Evolutionary conservation across 208 protist genomes (phyloP).

Genomic region (Leishmania mexicana): DNA sequence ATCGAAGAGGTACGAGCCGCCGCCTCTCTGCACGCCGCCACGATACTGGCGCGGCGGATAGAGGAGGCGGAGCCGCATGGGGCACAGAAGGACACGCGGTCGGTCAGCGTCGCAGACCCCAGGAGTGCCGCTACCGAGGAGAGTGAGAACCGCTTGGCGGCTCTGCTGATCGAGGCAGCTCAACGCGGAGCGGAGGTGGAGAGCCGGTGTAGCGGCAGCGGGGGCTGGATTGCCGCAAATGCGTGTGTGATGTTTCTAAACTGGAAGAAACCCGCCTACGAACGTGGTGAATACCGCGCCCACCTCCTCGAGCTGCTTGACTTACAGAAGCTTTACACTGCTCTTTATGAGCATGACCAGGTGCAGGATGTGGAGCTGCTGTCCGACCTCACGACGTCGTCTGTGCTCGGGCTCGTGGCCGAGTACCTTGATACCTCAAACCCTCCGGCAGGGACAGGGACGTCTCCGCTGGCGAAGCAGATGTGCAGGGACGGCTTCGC

Average conservation of each 20-base stretch:
- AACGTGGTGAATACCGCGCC: slow-evolving; percentile 43
- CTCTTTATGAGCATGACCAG: slow-evolving; percentile 13
- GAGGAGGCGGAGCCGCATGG: slow-evolving; percentile 26
- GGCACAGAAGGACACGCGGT: not conserved
- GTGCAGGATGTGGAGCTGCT: slow-evolving; percentile 28
- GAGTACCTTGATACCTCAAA: slow-evolving; percentile 11
- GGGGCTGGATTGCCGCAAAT: slow-evolving; percentile 65
- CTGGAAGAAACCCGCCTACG: slow-evolving; percentile 39
- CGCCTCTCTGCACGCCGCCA: slow-evolving; percentile 32
- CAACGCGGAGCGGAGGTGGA: slow-evolving; percentile 20
- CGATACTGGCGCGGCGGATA: slow-evolving; percentile 23
- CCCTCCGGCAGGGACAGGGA: not conserved
- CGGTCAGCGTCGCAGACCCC: not conserved
- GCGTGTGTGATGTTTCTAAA: slow-evolving; percentile 65
- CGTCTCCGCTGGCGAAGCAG: not conserved
- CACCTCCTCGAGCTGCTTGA: slow-evolving; percentile 29
- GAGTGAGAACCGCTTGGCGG: slow-evolving; percentile 10
- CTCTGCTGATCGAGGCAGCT: slow-evolving; percentile 23
- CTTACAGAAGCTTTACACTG: slow-evolving; percentile 21
- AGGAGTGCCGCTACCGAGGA: not conserved
- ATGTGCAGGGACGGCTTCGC: slow-evolving; percentile 1
- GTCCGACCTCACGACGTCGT: slow-evolving; percentile 20
- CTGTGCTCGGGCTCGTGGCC: slow-evolving; percentile 19
- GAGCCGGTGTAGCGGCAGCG: slow-evolving; percentile 18
- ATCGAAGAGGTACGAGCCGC: slow-evolving; percentile 28